phyloP scores from a whole-genome alignment of 306 rosid species.

The Cucurbita maxima region DNA sequence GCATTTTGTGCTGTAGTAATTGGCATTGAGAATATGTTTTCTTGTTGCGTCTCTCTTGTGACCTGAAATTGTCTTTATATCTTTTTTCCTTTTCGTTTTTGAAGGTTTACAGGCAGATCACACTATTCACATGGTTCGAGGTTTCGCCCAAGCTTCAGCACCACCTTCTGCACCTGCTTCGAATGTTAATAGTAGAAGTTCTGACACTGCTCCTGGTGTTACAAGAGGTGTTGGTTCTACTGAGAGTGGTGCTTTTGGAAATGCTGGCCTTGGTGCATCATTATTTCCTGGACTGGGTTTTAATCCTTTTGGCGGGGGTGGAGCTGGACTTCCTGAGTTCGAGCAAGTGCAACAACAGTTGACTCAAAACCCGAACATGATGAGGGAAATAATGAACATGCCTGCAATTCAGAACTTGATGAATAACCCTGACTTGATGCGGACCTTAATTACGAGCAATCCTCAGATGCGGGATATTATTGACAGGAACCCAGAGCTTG shows the following conservation, averaged over 20 bases:
- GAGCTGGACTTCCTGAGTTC: constrained; percentile 32
- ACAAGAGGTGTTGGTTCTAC: constrained; percentile 47
- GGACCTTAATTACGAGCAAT: constrained; percentile 43
- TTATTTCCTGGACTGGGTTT: constrained; percentile 42
- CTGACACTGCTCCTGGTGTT: constrained; percentile 26
- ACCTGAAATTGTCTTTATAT: background rate
- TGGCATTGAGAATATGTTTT: background rate
- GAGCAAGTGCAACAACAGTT: constrained; percentile 55
- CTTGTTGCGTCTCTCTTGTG: background rate
- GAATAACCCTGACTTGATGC: constrained; percentile 52
- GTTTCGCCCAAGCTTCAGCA: constrained; percentile 27
- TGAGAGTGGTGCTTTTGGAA: constrained; percentile 26
- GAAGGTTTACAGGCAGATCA: constrained; percentile 42
- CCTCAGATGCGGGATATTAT: constrained; percentile 52
- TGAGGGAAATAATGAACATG: constrained; percentile 54
- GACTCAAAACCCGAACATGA: constrained; percentile 49
- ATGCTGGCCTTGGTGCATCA: constrained; percentile 25
- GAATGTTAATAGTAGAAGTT: constrained; percentile 10
- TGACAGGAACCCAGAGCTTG: constrained; percentile 54
- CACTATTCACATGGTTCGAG: constrained; percentile 49
- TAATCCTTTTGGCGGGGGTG: constrained; percentile 19
- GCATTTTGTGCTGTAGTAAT: background rate
- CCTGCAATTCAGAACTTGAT: constrained; percentile 52
- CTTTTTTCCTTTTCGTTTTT: background rate
- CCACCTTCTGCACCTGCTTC: constrained; percentile 18